Evolutionary conservation across 768 basidiomycete species (phyloP), one percentile per base, ranked within the genome.

Genomic region (Termitomyces sp.): DNA sequence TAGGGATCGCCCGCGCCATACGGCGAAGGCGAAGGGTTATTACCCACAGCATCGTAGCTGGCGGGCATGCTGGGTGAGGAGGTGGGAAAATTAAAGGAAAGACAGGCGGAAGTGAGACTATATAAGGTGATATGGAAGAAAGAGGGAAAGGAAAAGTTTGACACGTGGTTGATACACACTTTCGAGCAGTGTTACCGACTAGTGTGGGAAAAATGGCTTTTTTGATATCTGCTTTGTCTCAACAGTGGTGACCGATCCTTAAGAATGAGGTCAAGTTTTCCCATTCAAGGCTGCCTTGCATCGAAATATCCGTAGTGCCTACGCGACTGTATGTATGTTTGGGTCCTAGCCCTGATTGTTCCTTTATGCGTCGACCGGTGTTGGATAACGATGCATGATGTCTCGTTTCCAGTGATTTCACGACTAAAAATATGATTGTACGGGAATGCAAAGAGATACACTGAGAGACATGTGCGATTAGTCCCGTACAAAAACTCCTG

Each of bases 401-500:
- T 26, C 14, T 45, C 15, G 14, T 45, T 6, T 45, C 3, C 23
- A 28, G 44, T 28, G 7, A n/a, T n/a, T 15, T 15, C 38, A 6
- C 38, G 5, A 17, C 15, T n/a, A 28, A 17, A 46, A 30, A 46
- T 30, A n/a, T n/a, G 9, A n/a, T 12, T 47, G 10, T 14, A 21
- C 21, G 19, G 14, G 19, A 5, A 31, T 48, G 12, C 12, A 35
- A 12, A 49, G 19, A 21, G 19, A 7, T 35, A 9, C 5, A 43
- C 21, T 35, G 8, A 35, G 14, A n/a, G 31, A 23, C 19, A 7
- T 45, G 11, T 12, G 6, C 28, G n/a, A 33, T 53, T 65, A 70
- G 54, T 89, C 87, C 50, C 79, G 74, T 2, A 90, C 70, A 69
- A 91, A 91, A 15, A 91, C 75, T 0, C 75, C 86, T 19, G 89